Conservation (phyloP, 2,329 filamentous ascomycete genomes). For the Arachnomyces sp. region DNA sequence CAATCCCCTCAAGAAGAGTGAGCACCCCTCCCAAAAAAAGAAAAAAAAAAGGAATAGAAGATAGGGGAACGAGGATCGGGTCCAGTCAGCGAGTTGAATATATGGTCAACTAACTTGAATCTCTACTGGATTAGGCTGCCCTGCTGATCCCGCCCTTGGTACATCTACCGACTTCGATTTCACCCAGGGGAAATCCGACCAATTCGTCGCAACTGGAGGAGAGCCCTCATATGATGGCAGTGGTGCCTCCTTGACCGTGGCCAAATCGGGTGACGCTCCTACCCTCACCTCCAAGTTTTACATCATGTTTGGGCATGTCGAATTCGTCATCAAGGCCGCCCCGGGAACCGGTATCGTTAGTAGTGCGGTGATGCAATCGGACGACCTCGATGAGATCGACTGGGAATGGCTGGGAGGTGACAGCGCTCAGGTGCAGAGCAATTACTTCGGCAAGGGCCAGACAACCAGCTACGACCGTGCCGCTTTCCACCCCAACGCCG, state of each 20-base stretch:
- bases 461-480: slow-evolving; percentile 82
- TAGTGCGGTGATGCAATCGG: slow-evolving; percentile 83
- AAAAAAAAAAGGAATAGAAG: neutral
- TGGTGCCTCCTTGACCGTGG: slow-evolving; percentile 75
- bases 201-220: slow-evolving; percentile 64
- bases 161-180: slow-evolving; percentile 81
- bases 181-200: slow-evolving; percentile 65
- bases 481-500: slow-evolving; percentile 61
- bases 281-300: slow-evolving; percentile 88
- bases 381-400: slow-evolving; percentile 91
- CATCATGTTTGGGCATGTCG: slow-evolving; percentile 96
- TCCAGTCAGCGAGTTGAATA: too few species aligned
- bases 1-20: slow-evolving; percentile 35
- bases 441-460: slow-evolving; percentile 93
- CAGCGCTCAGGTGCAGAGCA: slow-evolving; percentile 74
- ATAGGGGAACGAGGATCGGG: too few species aligned
- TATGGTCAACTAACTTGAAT: slow-evolving; percentile 8
- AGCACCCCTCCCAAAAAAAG: slow-evolving; percentile 10
- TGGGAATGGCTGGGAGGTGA: slow-evolving; percentile 89
- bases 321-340: slow-evolving; percentile 76
- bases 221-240: slow-evolving; percentile 65
- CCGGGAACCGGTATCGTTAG: slow-evolving; percentile 89
- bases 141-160: slow-evolving; percentile 71
- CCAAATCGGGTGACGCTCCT: slow-evolving; percentile 71
- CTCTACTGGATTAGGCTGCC: slow-evolving; percentile 49